Evolutionary conservation across 2,329 filamentous ascomycete species (phyloP).

Genomic region (Diaporthe longicolla): DNA sequence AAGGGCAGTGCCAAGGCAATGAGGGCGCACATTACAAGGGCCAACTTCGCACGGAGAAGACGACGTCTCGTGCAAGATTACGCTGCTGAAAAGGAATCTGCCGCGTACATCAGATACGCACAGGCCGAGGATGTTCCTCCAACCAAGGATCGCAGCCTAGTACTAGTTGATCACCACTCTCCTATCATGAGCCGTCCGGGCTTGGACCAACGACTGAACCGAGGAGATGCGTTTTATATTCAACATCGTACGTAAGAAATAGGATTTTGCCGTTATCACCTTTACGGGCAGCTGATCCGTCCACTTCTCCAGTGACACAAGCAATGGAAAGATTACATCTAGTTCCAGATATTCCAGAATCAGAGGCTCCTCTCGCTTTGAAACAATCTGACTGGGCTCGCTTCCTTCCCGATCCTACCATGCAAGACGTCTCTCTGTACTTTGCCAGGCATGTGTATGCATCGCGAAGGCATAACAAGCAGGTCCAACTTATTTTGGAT

Average conservation of each 20-base stretch:
- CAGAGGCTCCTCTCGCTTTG: not conserved
- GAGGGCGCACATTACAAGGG: conserved; percentile 3
- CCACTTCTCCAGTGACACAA: not conserved
- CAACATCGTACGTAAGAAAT: not conserved
- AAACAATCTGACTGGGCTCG: conserved; percentile 12
- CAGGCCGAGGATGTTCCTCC: not conserved
- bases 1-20: conserved; percentile 9
- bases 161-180: not conserved
- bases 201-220: not conserved
- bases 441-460: conserved; percentile 15
- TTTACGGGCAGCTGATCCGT: not conserved
- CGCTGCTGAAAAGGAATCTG: not conserved
- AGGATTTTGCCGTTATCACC: accelerated
- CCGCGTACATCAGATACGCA: not conserved
- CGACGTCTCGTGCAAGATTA: not conserved
- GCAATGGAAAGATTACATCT: conserved; percentile 21
- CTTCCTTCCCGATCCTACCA: conserved; percentile 7
- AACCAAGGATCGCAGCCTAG: not conserved
- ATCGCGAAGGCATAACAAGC: not conserved
- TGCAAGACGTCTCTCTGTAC: conserved; percentile 4
- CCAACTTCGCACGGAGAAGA: conserved; percentile 5
- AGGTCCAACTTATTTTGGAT: not conserved
- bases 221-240: conserved; percentile 4
- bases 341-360: conserved; percentile 6
- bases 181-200: not conserved